Percentiles rank a stretch among this genome's conserved stretches.
Conservation (phyloP, 495 filamentous ascomycete genomes). For the Xylaria nigripes region DNA sequence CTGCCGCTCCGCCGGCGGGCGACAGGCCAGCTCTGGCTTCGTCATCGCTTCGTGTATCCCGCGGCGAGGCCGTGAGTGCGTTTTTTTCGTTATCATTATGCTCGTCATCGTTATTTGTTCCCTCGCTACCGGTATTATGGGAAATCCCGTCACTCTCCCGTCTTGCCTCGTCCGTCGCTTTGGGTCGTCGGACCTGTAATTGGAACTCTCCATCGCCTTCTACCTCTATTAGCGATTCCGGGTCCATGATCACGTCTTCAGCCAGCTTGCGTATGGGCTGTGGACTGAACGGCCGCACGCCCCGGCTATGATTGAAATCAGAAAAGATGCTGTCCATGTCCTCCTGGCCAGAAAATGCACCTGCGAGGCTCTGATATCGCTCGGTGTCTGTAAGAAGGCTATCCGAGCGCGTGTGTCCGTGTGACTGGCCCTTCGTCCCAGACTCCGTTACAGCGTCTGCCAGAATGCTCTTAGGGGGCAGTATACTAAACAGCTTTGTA, state of each 20-base stretch:
- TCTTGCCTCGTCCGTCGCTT: neutral
- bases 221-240: constrained; percentile 31
- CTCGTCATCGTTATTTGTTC: constrained; percentile 21
- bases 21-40: neutral
- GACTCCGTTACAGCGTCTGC: constrained; percentile 32
- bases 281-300: constrained; percentile 46
- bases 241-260: constrained; percentile 32
- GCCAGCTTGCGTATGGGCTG: constrained; percentile 36
- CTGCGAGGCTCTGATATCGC: constrained; percentile 44
- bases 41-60: constrained; percentile 1
- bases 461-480: constrained; percentile 49
- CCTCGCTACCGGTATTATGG: neutral
- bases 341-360: constrained; percentile 29
- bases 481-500: constrained; percentile 49
- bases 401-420: constrained; percentile 31
- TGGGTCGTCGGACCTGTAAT: constrained; percentile 4
- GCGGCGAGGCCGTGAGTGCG: constrained; percentile 14
- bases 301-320: constrained; percentile 39
- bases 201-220: constrained; percentile 7
- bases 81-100: constrained; percentile 13
- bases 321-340: constrained; percentile 46
- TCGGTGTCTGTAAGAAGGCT: constrained; percentile 36
- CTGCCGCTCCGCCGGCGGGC: constrained; percentile 6
- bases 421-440: constrained; percentile 14
- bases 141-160: neutral